Conservation (phyloP, 2,329 filamentous ascomycete species). For the Aspergillus hortae region DNA sequence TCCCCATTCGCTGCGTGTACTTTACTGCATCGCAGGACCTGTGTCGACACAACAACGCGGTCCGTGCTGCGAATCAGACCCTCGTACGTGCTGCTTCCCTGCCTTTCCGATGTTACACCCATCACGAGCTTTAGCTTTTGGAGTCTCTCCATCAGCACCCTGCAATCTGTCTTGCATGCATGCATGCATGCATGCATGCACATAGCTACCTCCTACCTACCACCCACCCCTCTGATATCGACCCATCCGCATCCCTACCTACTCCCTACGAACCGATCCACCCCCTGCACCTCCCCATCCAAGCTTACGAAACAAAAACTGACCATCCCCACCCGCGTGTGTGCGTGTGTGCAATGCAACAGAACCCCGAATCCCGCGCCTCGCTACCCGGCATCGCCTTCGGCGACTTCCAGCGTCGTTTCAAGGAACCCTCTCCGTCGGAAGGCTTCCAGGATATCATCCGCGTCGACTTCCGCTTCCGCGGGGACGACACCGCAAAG, state of each 20-base stretch:
- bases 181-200: no score
- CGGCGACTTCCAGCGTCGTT: slow-evolving; percentile 67
- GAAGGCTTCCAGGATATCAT: slow-evolving; percentile 85
- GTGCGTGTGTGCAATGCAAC: not conserved
- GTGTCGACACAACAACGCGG: slow-evolving; percentile 81
- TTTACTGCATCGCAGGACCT: slow-evolving; percentile 71
- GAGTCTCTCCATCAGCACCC: not conserved
- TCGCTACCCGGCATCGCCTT: slow-evolving; percentile 79
- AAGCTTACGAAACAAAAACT: not conserved
- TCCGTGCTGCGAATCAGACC: slow-evolving; percentile 62
- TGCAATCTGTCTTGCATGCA: no score
- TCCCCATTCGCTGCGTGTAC: slow-evolving; percentile 80
- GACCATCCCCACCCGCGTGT: not conserved
- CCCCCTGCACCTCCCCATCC: not conserved
- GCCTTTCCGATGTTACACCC: not conserved
- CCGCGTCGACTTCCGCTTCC: slow-evolving; percentile 71
- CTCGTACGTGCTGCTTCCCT: slow-evolving; percentile 27
- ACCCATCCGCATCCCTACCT: not conserved
- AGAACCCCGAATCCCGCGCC: slow-evolving; percentile 75
- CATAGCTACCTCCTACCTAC: not conserved
- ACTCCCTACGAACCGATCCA: not conserved
- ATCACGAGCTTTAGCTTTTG: not conserved
- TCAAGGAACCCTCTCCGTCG: slow-evolving; percentile 64
- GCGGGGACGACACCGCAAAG: slow-evolving; percentile 65
- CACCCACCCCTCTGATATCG: not conserved